Percentiles rank a stretch among this genome's conserved stretches.
Conservation (phyloP, 116 monocot species). For the Cymodocea nodosa region DNA sequence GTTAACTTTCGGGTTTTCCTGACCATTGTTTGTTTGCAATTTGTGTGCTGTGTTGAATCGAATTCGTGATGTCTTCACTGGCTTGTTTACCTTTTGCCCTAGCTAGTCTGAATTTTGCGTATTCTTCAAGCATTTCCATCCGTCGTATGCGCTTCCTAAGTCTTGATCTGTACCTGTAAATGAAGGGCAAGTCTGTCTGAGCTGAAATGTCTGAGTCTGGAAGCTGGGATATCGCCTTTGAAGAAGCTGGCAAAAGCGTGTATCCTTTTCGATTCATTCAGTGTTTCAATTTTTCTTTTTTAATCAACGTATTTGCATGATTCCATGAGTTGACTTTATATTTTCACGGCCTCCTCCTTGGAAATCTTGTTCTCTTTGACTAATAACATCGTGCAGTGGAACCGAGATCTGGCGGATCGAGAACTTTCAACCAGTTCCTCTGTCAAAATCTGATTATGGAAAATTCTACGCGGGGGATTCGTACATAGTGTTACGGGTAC, state of each 20-base stretch:
- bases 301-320: not conserved
- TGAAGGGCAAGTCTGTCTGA: not conserved
- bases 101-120: too few species aligned
- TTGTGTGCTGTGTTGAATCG: too few species aligned
- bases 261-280: conserved; percentile 28
- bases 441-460: conserved; percentile 79
- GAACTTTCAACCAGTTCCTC: conserved; percentile 86
- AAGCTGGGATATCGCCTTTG: conserved; percentile 63
- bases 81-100: too few species aligned
- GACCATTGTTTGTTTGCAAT: too few species aligned
- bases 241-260: conserved; percentile 70
- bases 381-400: conserved; percentile 66
- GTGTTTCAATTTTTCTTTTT: not conserved
- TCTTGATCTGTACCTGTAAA: not conserved
- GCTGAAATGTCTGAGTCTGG: conserved; percentile 48
- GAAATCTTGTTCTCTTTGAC: conserved; percentile 15
- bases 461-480: conserved; percentile 98
- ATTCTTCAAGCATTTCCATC: too few species aligned
- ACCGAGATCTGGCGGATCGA: conserved; percentile 97
- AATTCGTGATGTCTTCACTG: too few species aligned
- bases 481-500: conserved; percentile 89
- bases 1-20: too few species aligned
- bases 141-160: too few species aligned
- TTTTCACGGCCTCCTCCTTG: conserved; percentile 32
- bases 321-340: conserved; percentile 21